Conservation (phyloP, 805 yeast species). For the Candida gorgasii region DNA sequence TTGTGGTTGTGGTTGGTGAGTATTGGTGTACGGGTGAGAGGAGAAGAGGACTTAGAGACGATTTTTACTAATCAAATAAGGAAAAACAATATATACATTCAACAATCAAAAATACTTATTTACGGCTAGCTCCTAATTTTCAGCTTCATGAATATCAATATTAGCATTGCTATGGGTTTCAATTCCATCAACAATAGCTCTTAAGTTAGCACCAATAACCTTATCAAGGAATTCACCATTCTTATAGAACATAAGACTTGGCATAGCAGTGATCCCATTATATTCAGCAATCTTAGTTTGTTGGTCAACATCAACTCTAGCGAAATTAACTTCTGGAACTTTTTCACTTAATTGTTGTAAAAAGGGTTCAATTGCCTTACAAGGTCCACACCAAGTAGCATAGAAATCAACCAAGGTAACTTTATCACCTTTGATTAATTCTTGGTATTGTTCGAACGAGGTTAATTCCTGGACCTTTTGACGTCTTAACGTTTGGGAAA, state of each 20-base stretch:
- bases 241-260: constrained; percentile 66
- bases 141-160: constrained; percentile 20
- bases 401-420: constrained; percentile 40
- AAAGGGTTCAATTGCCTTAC: constrained; percentile 43
- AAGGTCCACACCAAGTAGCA: constrained; percentile 50
- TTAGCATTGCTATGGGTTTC: constrained; percentile 26
- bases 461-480: constrained; percentile 29
- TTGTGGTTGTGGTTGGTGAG: too few relatives aligned
- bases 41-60: too few relatives aligned
- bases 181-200: constrained; percentile 29
- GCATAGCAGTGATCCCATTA: constrained; percentile 72
- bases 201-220: constrained; percentile 66
- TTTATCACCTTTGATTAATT: constrained; percentile 25
- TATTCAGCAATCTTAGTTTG: constrained; percentile 59
- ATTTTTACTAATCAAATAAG: too few relatives aligned
- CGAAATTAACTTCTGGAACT: constrained; percentile 55
- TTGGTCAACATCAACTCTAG: constrained; percentile 71
- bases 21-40: constrained; percentile 1
- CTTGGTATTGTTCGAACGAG: constrained; percentile 26
- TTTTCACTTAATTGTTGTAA: constrained; percentile 34
- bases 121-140: background rate
- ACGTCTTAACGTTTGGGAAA: constrained; percentile 4
- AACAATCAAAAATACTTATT: too few relatives aligned
- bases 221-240: constrained; percentile 58
- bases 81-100: too few relatives aligned